phyloP scores from a whole-genome alignment of 345 rosid genomes.

The Cardiospermum halicacabum region DNA sequence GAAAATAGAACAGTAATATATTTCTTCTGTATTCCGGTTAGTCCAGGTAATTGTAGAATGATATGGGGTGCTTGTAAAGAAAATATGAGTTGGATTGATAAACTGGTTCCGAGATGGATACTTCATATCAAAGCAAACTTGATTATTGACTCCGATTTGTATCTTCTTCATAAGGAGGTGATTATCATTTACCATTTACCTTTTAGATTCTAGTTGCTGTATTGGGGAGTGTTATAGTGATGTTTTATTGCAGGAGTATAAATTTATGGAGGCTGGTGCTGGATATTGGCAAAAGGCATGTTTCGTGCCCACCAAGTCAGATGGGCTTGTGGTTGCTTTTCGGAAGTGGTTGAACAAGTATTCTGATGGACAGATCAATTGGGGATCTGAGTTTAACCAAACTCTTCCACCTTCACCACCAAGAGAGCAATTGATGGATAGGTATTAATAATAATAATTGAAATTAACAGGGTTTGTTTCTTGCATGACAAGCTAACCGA shows the following conservation, averaged over 20 bases:
- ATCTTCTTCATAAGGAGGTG: conserved; percentile 47
- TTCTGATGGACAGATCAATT: conserved; percentile 50
- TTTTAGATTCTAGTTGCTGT: background rate
- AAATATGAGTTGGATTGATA: conserved; percentile 35
- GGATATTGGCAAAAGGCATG: conserved; percentile 76
- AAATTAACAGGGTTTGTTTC: no score
- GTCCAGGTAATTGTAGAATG: conserved; percentile 47
- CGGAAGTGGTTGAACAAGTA: conserved; percentile 71
- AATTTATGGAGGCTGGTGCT: conserved; percentile 52
- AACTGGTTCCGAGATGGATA: conserved; percentile 41
- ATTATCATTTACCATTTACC: no score
- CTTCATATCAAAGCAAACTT: conserved; percentile 36
- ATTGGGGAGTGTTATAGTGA: background rate
- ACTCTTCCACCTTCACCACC: conserved; percentile 67
- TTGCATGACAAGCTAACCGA: no score
- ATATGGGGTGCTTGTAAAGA: conserved; percentile 42
- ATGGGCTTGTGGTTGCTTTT: conserved; percentile 60
- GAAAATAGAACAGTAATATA: conserved; percentile 24
- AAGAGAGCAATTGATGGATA: conserved; percentile 66
- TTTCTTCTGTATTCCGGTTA: conserved; percentile 41
- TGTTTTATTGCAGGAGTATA: conserved; percentile 43
- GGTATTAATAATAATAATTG: no score
- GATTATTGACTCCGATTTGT: conserved; percentile 40
- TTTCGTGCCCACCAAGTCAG: conserved; percentile 73
- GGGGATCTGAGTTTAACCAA: conserved; percentile 63